Conservation (phyloP, 164 flowering plant species). For the Warburgia ugandensis region DNA sequence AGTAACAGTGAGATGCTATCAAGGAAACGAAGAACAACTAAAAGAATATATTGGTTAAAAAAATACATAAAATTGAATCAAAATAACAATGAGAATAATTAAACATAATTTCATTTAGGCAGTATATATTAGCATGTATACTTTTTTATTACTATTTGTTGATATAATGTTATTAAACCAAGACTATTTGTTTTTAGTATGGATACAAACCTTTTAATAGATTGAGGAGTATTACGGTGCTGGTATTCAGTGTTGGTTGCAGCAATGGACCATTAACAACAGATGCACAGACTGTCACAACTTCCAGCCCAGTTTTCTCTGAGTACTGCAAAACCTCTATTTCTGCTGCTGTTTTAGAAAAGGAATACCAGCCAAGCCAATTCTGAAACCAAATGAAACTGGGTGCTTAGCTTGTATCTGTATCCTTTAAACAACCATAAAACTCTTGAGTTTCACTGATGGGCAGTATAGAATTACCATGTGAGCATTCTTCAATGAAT, state of each 20-base stretch:
- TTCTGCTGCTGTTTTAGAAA: slow-evolving; percentile 53
- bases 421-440: too few species aligned
- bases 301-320: slow-evolving; percentile 29
- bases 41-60: too few species aligned
- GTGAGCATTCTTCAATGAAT: neutral
- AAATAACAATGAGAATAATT: too few species aligned
- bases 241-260: slow-evolving; percentile 38
- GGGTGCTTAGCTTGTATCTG: neutral
- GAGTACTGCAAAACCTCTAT: slow-evolving; percentile 36
- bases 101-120: too few species aligned
- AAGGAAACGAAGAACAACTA: too few species aligned
- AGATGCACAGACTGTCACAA: slow-evolving; percentile 43
- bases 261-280: slow-evolving; percentile 45
- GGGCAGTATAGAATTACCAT: neutral
- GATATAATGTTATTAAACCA: too few species aligned
- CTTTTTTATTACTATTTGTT: too few species aligned
- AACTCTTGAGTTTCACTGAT: too few species aligned
- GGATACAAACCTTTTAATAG: slow-evolving; percentile 40
- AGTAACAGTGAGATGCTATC: too few species aligned
- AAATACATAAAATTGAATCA: too few species aligned
- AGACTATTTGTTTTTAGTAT: too few species aligned
- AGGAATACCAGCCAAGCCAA: slow-evolving; percentile 43
- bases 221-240: slow-evolving; percentile 28
- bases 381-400: slow-evolving; percentile 22
- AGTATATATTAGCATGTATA: too few species aligned